Evolutionary conservation across 2,329 filamentous ascomycete species (phyloP), one percentile per base, ranked within the genome.

Genomic region (Emydomyces testavorans): DNA sequence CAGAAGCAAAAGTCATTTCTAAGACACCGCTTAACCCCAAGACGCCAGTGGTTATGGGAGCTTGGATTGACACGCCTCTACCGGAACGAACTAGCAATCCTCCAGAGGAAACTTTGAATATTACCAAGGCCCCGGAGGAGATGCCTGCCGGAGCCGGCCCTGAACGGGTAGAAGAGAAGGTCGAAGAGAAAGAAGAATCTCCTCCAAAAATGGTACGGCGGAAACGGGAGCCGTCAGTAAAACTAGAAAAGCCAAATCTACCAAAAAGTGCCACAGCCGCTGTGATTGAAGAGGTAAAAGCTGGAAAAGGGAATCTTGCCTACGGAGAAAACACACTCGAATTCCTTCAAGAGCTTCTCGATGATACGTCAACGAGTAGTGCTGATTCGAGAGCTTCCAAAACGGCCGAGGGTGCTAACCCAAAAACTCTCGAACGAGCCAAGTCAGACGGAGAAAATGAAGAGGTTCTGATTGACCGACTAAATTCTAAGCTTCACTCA

Each of bases 21-120:
- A 56, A 58, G 11, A 59, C 55, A 21, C 48, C 52, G n/a, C 58
- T 66, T 16, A 65, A 66, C 29, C 62, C 65, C 28, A 68, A 70
- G 52, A 72, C 69, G 1, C 69, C 69, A 2, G 60, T 65, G 31
- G 67, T 71, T 7, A 64, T 63, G 15, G 69, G 69, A 10, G 68
- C 67, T 2, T 72, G 68, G 67, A 65, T 70, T 28, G 68, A 72
- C 53, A 72, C 69, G 1, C 69, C 70, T 2, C 56, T 70, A 53
- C 66, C 68, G 10, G 66, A 69, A 45, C 60, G 61, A 26, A 52
- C 58, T 23, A 39, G 56, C 5, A 50, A 58, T 15, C 48, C 56
- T 18, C 57, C 28, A 23, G 45, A 34, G 11, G 18, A 32, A 24
- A 18, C 54, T 6, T 21, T 23, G 56, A 34, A 23, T 24, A 31